Evolutionary conservation across 2,329 filamentous ascomycete species (phyloP), one percentile per base, ranked within the genome.

Genomic region (Sarocladiaceae sp.): DNA sequence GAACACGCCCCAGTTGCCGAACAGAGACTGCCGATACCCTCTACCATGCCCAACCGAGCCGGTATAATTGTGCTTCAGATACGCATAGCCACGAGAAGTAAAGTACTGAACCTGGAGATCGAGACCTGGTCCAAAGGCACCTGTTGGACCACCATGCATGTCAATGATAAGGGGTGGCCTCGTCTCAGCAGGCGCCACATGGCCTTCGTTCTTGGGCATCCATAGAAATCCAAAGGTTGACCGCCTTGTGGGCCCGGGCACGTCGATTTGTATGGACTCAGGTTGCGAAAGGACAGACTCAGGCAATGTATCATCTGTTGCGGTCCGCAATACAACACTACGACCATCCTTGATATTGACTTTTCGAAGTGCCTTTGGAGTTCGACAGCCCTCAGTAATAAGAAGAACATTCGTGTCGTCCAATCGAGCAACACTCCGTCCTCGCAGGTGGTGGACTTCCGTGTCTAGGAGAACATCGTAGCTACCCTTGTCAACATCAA

Each of bases 51-150:
- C 77, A 0, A 70, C 74, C 1, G 75, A 79, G 3, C 78, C 79
- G 2, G 69, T 71, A 58, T 80, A 78, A 60, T 82, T 81, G 29
- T 81, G 64, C 2, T 68, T 65, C 12, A 76, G 68, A 47, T 72
- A 73, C 1, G 77, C 77, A 52, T 75, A 82, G 3, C 79, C 79
- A 12, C 79, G 67, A 3, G 77, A 75, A 0, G 77, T 80, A 57
- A 73, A 79, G 58, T 77, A 80, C 58, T 82, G 79, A 3, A 66
- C 68, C 18, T 65, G 61, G 6, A 79, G 61, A 12, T 66, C 63
- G 0, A 82, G 65, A 0, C 75, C 75, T 0, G 72, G 69, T 1
- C 70, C 65, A 0, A 63, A 65, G 50, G 73, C 69, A 1, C 64
- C 62, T 1, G 73, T 81, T n/a, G 71, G 79, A 0, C 78, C 79